These are phyloP conservation scores for Jasminum sambac DNA, from an alignment of 257 asterid species.

Conservation along the genomic window DNA sequence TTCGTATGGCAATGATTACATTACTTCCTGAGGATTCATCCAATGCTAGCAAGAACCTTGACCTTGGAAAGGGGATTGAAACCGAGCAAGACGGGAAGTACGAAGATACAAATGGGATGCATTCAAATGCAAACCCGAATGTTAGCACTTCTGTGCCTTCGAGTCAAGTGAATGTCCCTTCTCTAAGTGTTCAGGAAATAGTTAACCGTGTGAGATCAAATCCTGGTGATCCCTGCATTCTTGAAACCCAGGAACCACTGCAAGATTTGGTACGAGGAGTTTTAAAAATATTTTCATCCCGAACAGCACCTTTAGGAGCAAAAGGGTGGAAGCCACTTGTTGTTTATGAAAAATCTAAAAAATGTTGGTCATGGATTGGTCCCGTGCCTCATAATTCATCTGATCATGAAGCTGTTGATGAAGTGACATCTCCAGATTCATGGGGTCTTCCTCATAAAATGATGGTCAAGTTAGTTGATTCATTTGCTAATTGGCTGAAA, in stretches of 20 bases:
- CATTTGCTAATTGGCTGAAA: slow-evolving; percentile 97
- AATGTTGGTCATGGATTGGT: slow-evolving; percentile 96
- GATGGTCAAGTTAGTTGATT: slow-evolving; percentile 93
- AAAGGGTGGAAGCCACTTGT: slow-evolving; percentile 98
- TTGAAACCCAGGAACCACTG: slow-evolving; percentile 97
- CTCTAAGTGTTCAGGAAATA: slow-evolving; percentile 77
- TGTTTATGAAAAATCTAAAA: slow-evolving; percentile 68
- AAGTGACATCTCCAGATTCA: slow-evolving; percentile 85
- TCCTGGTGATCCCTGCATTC: slow-evolving; percentile 94
- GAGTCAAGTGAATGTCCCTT: slow-evolving; percentile 52
- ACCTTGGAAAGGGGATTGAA: slow-evolving; percentile 43
- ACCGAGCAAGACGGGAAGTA: slow-evolving; percentile 49
- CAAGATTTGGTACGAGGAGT: slow-evolving; percentile 97
- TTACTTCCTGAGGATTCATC: slow-evolving; percentile 71
- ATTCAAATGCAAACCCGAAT: slow-evolving; percentile 41
- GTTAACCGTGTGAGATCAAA: slow-evolving; percentile 81
- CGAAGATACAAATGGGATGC: slow-evolving; percentile 39
- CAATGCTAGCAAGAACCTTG: slow-evolving; percentile 46
- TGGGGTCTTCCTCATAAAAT: slow-evolving; percentile 97
- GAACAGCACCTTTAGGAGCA: slow-evolving; percentile 96
- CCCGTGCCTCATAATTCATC: slow-evolving; percentile 53
- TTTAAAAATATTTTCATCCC: slow-evolving; percentile 79
- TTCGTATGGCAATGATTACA: slow-evolving; percentile 82
- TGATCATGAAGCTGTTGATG: slow-evolving; percentile 67
- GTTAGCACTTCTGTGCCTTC: slow-evolving; percentile 45